A percentile compares a stretch with the other conserved stretches of the same genome.
phyloP scores from a whole-genome alignment of 495 filamentous ascomycete genomes.

The Neurospora discreta region DNA sequence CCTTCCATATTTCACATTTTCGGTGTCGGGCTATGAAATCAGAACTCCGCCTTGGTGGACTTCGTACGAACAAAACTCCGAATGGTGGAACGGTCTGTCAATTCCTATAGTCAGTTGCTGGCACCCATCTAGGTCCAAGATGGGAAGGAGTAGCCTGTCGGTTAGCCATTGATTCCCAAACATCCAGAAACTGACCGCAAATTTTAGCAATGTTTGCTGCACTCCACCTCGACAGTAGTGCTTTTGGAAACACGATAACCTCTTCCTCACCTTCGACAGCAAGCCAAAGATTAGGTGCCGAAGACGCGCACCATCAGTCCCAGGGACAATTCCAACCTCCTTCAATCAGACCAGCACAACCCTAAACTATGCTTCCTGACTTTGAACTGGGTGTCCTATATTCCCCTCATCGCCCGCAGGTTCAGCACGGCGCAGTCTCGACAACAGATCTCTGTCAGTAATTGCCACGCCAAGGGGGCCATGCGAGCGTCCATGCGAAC shows the following conservation, averaged over 20 bases:
- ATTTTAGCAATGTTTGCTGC: not conserved
- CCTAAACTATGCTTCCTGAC: not conserved
- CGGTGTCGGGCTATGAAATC: not conserved
- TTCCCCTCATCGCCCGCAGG: not conserved
- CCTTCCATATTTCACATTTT: not conserved
- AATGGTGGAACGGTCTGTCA: not conserved
- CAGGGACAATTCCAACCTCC: not conserved
- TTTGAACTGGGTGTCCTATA: not conserved
- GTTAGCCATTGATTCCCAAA: not conserved
- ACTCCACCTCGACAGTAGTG: not conserved
- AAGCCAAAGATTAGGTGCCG: not conserved
- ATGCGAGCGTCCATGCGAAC: slow-evolving; percentile 17
- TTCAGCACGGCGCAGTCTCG: not conserved
- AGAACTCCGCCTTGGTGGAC: not conserved
- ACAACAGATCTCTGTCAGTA: not conserved
- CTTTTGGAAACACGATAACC: not conserved
- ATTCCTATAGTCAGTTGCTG: not conserved
- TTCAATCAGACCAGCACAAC: not conserved
- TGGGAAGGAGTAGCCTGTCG: not conserved
- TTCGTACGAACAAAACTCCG: not conserved
- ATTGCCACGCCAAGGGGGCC: not conserved
- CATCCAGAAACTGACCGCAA: not conserved
- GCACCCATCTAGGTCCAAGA: not conserved
- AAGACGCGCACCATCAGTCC: not conserved
- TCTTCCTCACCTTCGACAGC: not conserved